Base-by-base conservation (phyloP, 495 filamentous ascomycete species). In the Parachaetomium inaequale region DNA sequence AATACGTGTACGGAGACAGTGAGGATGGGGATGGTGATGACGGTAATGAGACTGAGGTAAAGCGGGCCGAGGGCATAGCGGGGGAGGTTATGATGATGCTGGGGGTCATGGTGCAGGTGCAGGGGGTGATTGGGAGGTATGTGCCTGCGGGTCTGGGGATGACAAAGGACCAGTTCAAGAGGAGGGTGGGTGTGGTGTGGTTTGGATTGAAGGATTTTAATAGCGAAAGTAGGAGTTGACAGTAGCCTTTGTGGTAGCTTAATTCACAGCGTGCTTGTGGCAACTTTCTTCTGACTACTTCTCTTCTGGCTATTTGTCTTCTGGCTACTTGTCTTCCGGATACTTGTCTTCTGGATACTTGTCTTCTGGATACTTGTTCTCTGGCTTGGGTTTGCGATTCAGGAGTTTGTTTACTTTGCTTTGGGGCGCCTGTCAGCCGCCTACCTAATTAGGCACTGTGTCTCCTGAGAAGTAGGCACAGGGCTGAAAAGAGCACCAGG, bases 331-430 rank as follows among this genome's bases (percentile, higher is more conserved):
- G n/a, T n/a, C n/a, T n/a, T n/a, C n/a, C n/a, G n/a, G n/a, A n/a
- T n/a, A n/a, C n/a, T n/a, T n/a, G n/a, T n/a, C n/a, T n/a, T n/a
- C n/a, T n/a, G n/a, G n/a, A n/a, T n/a, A n/a, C n/a, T n/a, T n/a
- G n/a, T n/a, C n/a, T n/a, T n/a, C n/a, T n/a, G n/a, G n/a, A n/a
- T n/a, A n/a, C n/a, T n/a, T n/a, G n/a, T n/a, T n/a, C n/a, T n/a
- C n/a, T n/a, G n/a, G n/a, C n/a, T n/a, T n/a, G n/a, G n/a, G 7
- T 19, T 10, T 46, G 3, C 10, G 17, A 23, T 31, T 52, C 49
- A 52, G 49, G 49, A 26, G 49, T 52, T 52, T 52, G 49, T 52
- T 52, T 52, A 52, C 49, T 52, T 52, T 25, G n/a, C n/a, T n/a
- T n/a, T n/a, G n/a, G n/a, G n/a, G n/a, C n/a, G n/a, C n/a, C n/a